A percentile compares a stretch with the other conserved stretches of the same genome.
phyloP scores from a whole-genome alignment of 352 stramenopile genomes.

The Phytophthora agathidicida region DNA sequence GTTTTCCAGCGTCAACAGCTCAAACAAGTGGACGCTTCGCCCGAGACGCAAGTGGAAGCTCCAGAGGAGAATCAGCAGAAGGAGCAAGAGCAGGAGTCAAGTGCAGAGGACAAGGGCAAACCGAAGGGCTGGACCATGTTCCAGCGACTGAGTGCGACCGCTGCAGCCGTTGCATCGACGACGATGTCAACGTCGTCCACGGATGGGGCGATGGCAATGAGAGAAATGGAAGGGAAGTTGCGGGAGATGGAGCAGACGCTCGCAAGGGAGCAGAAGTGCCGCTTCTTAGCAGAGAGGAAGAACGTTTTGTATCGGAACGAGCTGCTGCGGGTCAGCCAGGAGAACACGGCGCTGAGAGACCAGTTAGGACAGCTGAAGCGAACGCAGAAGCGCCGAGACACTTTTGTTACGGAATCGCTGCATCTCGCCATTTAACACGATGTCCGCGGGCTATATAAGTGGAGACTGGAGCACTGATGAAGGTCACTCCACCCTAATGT shows the following conservation, averaged over 20 bases:
- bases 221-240: conserved; percentile 38
- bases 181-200: background rate
- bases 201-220: conserved; percentile 17
- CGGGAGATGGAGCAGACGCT: conserved; percentile 45
- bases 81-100: conserved; percentile 5
- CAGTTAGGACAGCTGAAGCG: conserved; percentile 33
- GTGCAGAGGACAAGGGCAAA: conserved; percentile 9
- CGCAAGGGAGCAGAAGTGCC: conserved; percentile 72
- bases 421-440: conserved; percentile 56
- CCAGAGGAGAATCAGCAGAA: conserved; percentile 11
- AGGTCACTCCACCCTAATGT: too few species aligned
- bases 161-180: conserved; percentile 13
- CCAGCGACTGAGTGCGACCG: conserved; percentile 39
- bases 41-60: conserved; percentile 14
- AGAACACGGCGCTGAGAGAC: conserved; percentile 58
- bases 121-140: conserved; percentile 50
- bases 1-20: conserved; percentile 39
- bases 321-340: conserved; percentile 55
- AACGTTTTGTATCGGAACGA: conserved; percentile 82
- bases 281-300: conserved; percentile 73
- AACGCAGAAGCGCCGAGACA: conserved; percentile 24
- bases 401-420: conserved; percentile 38
- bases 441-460: too few species aligned
- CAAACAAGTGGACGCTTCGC: conserved; percentile 4
- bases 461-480: too few species aligned